Percentiles rank a stretch among this genome's conserved stretches.
Conservation (phyloP, 371 early-diverging fungal species). For the Circinella minor region DNA sequence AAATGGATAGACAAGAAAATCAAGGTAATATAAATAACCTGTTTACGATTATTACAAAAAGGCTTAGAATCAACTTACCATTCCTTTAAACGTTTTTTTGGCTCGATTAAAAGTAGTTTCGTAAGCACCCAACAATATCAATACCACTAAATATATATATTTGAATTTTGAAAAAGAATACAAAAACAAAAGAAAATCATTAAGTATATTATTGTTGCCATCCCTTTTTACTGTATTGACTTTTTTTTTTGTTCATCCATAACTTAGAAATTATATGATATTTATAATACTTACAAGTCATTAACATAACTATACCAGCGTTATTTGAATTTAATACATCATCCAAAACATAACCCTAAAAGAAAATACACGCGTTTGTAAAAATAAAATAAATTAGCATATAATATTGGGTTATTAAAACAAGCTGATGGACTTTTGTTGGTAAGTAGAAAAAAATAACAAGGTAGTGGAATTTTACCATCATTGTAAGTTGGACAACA, state of each 20-base stretch:
- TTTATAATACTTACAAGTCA: conserved; percentile 45
- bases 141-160: conserved; percentile 25
- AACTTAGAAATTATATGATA: neutral
- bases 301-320: conserved; percentile 34
- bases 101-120: conserved; percentile 50
- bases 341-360: conserved; percentile 45
- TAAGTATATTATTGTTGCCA: no score
- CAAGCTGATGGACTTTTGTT: no score
- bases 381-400: neutral
- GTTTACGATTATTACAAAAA: no score
- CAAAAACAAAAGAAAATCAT: neutral
- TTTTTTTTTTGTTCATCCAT: neutral
- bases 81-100: conserved; percentile 43
- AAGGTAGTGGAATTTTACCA: conserved; percentile 27
- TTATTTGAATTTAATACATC: conserved; percentile 45
- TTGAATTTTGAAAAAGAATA: neutral
- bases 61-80: conserved; percentile 26
- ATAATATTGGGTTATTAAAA: neutral
- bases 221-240: neutral
- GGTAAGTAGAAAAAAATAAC: neutral
- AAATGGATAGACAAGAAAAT: no score
- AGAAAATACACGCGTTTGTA: neutral
- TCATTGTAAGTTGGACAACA: conserved; percentile 48
- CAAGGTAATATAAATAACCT: no score
- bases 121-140: conserved; percentile 45